Conservation (phyloP, 2,329 filamentous ascomycete species). For the Aspergillus pseudonomiae region DNA sequence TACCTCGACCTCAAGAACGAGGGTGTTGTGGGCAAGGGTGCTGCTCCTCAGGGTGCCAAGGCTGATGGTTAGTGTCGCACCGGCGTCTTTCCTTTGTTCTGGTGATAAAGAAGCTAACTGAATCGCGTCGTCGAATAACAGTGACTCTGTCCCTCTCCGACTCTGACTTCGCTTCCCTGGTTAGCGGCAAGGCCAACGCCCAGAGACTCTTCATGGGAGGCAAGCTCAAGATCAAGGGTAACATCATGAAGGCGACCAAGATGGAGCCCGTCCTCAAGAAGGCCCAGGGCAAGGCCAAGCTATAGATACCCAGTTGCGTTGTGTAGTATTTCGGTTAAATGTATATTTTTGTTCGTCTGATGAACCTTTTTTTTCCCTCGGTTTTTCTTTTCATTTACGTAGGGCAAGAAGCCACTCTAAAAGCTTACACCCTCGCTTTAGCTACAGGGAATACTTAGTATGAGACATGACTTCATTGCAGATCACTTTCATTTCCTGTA, state of each 20-base stretch:
- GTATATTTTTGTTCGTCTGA: background rate
- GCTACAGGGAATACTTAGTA: background rate
- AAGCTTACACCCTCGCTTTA: background rate
- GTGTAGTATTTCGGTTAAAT: slow-evolving; percentile 4
- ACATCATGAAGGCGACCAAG: slow-evolving; percentile 98
- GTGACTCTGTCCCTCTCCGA: slow-evolving; percentile 87
- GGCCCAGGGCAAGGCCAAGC: slow-evolving; percentile 80
- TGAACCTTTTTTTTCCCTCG: no score
- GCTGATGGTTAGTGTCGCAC: slow-evolving; percentile 65
- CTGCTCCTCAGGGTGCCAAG: slow-evolving; percentile 70
- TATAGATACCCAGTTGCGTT: slow-evolving; percentile 57
- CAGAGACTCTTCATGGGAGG: slow-evolving; percentile 97
- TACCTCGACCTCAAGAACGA: slow-evolving; percentile 93
- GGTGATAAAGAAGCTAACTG: background rate
- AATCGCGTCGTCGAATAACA: slow-evolving; percentile 37
- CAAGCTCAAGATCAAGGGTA: slow-evolving; percentile 97
- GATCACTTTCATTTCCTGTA: background rate
- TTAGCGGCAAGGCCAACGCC: slow-evolving; percentile 86
- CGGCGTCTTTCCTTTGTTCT: slow-evolving; percentile 29
- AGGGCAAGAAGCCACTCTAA: background rate
- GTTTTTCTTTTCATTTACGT: background rate
- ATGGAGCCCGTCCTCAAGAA: slow-evolving; percentile 91
- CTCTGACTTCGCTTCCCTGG: slow-evolving; percentile 80
- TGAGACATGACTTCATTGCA: background rate
- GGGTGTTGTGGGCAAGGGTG: slow-evolving; percentile 77